Evolutionary conservation across 768 basidiomycete genomes (phyloP), one percentile per base, ranked within the genome.

Genomic region (Clavaria fumosa): DNA sequence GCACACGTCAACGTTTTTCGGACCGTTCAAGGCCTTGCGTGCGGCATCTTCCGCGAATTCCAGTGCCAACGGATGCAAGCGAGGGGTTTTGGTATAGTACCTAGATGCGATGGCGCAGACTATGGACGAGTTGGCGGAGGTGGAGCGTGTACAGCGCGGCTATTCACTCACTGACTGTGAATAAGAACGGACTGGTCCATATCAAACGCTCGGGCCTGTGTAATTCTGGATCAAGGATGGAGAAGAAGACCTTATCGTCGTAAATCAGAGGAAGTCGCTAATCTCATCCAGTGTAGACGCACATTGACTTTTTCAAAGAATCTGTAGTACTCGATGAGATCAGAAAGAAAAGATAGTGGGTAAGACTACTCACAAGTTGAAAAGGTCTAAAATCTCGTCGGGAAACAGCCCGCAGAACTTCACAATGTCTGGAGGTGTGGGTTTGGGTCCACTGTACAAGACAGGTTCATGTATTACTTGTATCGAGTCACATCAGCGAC

Each of bases 21-120:
- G 62, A 4, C 73, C 73, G 40, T 76, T 70, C 36, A 78, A 60
- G 2, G 72, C 64, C 39, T 65, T 64, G 9, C 70, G 72, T 4
- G 76, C 76, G 14, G 69, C 62, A 37, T 73, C 69, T 42, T 69
- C 63, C 5, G 76, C 75, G 46, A 77, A 73, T 34, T 73, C 68
- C 55, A 72, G 70, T 0, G 73, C 73, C 35, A 72, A 52, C 5
- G 54, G 50, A 51, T 76, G 72, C 18, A 83, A 56, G 15, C 66
- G 65, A 0, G 72, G 70, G 37, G 69, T 63, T 31, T 60, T 57
- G 2, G 58, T 54, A 49, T 79, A 75, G 53, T 74, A 78, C 23
- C 78, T 64, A 28, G 79, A 72, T 0, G 81, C 69, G 12, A 78
- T 66, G 3, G 78, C 73, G 50, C 78, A 81, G 26, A 85, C 75